Base-by-base conservation (phyloP, 1,139 yeast genomes). In the Kurtzmaniella quercitrusa region DNA sequence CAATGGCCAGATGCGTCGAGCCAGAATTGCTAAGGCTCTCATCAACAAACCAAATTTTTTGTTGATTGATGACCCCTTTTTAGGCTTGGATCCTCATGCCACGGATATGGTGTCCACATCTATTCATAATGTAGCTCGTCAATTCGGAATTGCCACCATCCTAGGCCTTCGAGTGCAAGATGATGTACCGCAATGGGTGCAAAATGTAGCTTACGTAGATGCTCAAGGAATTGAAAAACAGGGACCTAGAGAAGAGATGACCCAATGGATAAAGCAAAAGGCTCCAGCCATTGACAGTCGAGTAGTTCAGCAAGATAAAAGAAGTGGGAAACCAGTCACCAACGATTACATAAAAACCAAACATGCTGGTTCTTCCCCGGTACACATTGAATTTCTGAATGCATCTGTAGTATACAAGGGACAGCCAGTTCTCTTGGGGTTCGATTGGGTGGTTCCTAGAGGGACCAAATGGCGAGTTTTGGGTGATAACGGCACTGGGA, bases 401-500 rank as follows among this genome's bases (percentile, higher is more conserved):
- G 81, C 94, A 1, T 74, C 81, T 1, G 85, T 93, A 2, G 65
- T 79, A 1, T 90, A 91, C 60, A 73, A 77, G 43, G 85, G 83
- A 1, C 68, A 74, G 33, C 75, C 79, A 0, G 76, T 90, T 0
- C 65, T 93, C 41, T 63, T 71, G 38, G 63, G 84, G 44, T 70
- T 93, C 44, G 63, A 65, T 19, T 87, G 96, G 93, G 66, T 65
- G 16, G 82, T 90, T 8, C 69, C 72, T 3, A 68, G 68, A 25
- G 95, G 95, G 2, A 85, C 89, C 19, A 83, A 79, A 54, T 90
- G 97, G 96, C 91, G 94, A 58, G 73, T 93, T 34, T 70, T 85
- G 44, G 98, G 98, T 6, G 80, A 82, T 49, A 93, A 93, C 54
- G 98, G 98, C 1, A 75, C 95, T 0, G 98, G 98, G 1, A 93